Evolutionary conservation across 306 rosid species (phyloP).

Genomic region (Citrullus amarus): DNA sequence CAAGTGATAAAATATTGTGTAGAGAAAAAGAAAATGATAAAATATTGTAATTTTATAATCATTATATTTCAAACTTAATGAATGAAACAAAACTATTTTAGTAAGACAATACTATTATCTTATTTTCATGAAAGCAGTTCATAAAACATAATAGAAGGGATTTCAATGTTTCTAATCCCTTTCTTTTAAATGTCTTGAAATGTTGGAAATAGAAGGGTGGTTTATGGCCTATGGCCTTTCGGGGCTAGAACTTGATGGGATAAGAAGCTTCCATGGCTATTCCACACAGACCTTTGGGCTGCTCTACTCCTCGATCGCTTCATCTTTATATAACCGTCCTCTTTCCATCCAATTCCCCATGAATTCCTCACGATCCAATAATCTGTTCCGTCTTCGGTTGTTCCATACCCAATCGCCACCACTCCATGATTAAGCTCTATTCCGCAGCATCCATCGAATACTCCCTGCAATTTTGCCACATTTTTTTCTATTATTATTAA

Average conservation of each 20-base stretch:
- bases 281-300: conserved; percentile 44
- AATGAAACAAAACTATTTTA: too few relatives aligned
- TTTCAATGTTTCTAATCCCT: background rate
- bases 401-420: conserved; percentile 73
- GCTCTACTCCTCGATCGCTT: conserved; percentile 24
- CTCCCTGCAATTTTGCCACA: conserved; percentile 38
- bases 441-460: conserved; percentile 54
- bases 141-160: background rate
- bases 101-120: background rate
- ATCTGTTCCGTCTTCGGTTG: conserved; percentile 55
- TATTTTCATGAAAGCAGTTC: background rate
- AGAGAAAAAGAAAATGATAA: too few relatives aligned
- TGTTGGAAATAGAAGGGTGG: too few relatives aligned
- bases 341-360: conserved; percentile 88
- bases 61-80: too few relatives aligned
- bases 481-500: background rate
- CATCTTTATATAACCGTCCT: conserved; percentile 69
- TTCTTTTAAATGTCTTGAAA: background rate
- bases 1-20: too few relatives aligned
- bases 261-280: conserved; percentile 54
- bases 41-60: too few relatives aligned
- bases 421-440: conserved; percentile 73
- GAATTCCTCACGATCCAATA: conserved; percentile 79
- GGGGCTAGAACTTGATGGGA: conserved; percentile 49
- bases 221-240: conserved; percentile 20